phyloP scores from a whole-genome alignment of 176 grass and related monocot genomes.

The Phoenix dactylifera region DNA sequence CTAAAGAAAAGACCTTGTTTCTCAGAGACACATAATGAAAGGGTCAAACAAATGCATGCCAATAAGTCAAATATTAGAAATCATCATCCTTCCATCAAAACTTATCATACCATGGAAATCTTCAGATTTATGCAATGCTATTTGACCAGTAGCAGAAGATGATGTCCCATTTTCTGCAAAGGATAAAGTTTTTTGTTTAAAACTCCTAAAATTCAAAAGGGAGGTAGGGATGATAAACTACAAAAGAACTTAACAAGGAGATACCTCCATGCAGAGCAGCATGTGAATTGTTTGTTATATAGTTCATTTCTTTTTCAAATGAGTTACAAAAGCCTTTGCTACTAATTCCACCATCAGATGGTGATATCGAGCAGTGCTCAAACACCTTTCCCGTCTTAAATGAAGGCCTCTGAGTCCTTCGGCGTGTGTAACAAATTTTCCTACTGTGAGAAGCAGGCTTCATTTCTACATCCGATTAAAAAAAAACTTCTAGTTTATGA shows the following conservation, averaged over 20 bases:
- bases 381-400: constrained; percentile 80
- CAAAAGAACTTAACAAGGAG: too few relatives aligned
- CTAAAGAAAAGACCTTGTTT: background rate
- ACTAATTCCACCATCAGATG: constrained; percentile 18
- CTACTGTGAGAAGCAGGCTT: constrained; percentile 59
- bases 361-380: constrained; percentile 34
- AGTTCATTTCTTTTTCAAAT: constrained; percentile 31
- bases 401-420: constrained; percentile 70
- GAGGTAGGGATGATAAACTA: too few relatives aligned
- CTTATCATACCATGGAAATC: constrained; percentile 35
- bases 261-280: constrained; percentile 29
- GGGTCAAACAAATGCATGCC: too few relatives aligned
- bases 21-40: background rate
- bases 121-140: constrained; percentile 36
- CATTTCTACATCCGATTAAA: constrained; percentile 49
- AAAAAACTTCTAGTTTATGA: constrained; percentile 13
- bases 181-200: too few relatives aligned
- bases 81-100: background rate
- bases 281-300: constrained; percentile 22
- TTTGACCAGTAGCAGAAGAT: constrained; percentile 31
- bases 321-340: constrained; percentile 20
- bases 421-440: constrained; percentile 71
- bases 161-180: constrained; percentile 54
- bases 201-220: too few relatives aligned
- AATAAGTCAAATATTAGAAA: background rate